phyloP scores from a whole-genome alignment of 1,139 yeast genomes.

The Saccharomyces hybrid region DNA sequence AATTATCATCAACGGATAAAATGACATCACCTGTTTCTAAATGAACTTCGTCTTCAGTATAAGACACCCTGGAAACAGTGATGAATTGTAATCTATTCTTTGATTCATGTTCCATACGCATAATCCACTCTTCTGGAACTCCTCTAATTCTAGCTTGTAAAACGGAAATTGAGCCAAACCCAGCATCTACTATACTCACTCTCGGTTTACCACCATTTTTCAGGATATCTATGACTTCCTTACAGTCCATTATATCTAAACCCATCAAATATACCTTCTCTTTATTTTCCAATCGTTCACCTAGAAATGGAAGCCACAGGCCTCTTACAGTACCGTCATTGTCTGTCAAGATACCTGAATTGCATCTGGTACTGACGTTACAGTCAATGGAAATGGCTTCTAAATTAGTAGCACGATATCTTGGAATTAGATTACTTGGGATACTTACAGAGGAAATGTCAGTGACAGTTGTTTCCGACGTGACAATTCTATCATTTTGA shows the following conservation, averaged over 20 bases:
- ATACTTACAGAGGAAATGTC: slow-evolving; percentile 69
- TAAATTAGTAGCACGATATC: slow-evolving; percentile 79
- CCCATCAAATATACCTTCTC: slow-evolving; percentile 72
- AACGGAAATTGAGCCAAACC: slow-evolving; percentile 60
- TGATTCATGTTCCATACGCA: slow-evolving; percentile 50
- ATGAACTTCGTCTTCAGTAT: slow-evolving; percentile 36
- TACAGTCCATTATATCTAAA: slow-evolving; percentile 61
- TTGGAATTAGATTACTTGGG: slow-evolving; percentile 65
- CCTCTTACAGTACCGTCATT: slow-evolving; percentile 74
- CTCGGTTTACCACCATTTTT: slow-evolving; percentile 47
- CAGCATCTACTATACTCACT: slow-evolving; percentile 68
- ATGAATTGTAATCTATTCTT: slow-evolving; percentile 66
- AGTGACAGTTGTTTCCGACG: slow-evolving; percentile 70
- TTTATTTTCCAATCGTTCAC: slow-evolving; percentile 53
- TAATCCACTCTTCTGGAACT: slow-evolving; percentile 78
- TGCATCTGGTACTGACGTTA: slow-evolving; percentile 64
- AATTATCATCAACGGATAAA: slow-evolving; percentile 56
- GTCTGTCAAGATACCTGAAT: slow-evolving; percentile 75
- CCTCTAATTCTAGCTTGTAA: slow-evolving; percentile 79
- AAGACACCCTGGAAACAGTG: slow-evolving; percentile 63
- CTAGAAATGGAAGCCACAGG: slow-evolving; percentile 75
- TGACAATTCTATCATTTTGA: slow-evolving; percentile 58
- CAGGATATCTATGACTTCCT: slow-evolving; percentile 49
- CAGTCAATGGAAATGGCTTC: slow-evolving; percentile 75
- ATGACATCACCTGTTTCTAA: slow-evolving; percentile 65